Evolutionary conservation across 192 early-diverging fungal genomes (phyloP), one percentile per base, ranked within the genome.

Genomic region (Entomortierella parvispora): DNA sequence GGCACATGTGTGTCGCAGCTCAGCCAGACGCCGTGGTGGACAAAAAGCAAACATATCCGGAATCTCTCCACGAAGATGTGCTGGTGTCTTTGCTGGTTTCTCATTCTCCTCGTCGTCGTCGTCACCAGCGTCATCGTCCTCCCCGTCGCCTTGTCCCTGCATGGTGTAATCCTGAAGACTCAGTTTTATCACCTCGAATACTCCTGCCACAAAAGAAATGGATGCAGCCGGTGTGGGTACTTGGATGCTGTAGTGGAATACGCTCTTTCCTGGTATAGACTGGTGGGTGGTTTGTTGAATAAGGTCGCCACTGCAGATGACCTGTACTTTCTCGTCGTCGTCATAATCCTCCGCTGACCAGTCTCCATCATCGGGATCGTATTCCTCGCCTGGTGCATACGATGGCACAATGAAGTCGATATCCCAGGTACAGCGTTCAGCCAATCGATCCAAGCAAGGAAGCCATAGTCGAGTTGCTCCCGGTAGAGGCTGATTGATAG

Each of bases 341-440:
- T 84, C 58, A 66, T 88, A 82, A 65, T 83, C 72, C 20, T 80
- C 69, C n/a, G 78, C 42, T 17, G 57, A 75, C 64, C 65, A 71
- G 15, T 60, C 77, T 17, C 62, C 80, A 26, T 79, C 77, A 28
- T 68, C 71, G 23, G 76, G 78, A 44, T 56, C 25, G 25, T 75
- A 26, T 12, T 54, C 69, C 18, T 77, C 74, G 17, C 53, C 57
- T 43, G 74, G 40, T 58, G 67, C 66, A 82, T 75, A 59, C 26
- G 86, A 79, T 17, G 92, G 88, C 17, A 93, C 88, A 6, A 88
- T 87, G 53, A 90, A 90, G 33, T 89, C 85, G 68, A 95, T 80
- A 61, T 94, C 92, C 94, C 94, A 95, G 11, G 93, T 93, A 25
- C 85, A 88, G 56, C 89, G 65, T 29, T 90, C 89, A 29, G 84